Base-by-base conservation (phyloP, 768 basidiomycete genomes). In the Rhizopogon vesiculosus region DNA sequence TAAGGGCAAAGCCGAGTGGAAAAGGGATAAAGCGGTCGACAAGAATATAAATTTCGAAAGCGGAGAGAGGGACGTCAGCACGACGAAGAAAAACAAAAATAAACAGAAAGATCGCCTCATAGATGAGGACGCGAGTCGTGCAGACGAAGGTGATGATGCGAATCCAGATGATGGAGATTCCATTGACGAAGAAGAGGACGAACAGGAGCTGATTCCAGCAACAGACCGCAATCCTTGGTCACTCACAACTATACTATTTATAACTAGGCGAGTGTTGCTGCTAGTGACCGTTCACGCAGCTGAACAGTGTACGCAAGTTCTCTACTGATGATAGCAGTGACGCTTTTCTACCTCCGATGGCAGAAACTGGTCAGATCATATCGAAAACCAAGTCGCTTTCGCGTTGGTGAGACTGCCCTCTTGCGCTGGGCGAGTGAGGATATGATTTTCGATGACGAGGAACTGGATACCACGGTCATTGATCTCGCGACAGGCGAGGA, bases 401-500 rank as follows among this genome's bases (percentile, higher is more conserved):
- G 49, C 19, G 41, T 56, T 22, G 49, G 48, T 10, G 55, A 56
- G 15, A 13, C 44, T 31, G 25, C 10, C 5, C 55, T 51, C 42
- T 28, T 56, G 46, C 48, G 25, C 15, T 51, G 55, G 55, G 41
- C 55, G 10, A 8, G 16, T 29, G 55, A 56, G 39, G 55, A 50
- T 31, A 31, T 42, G 18, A 8, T 7, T 13, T 9, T 44, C n/a
- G 18, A 51, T 33, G 48, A 44, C 42, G 46, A 42, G 18, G 49
- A 51, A 56, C 48, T 29, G n/a, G 42, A 45, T 35, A 40, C 38
- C 19, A 31, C 40, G 44, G 54, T 48, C 5, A 55, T 40, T 9
- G 44, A 15, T 9, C 6, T 42, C 19, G 15, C 18, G 13, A 16
- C 42, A 28, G 42, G 35, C 38, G 49, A 56, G 38, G 40, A 22